A percentile compares a stretch with the other conserved stretches of the same genome.
Conservation (phyloP, 257 asterid genomes). For the Hygrophila difformis region DNA sequence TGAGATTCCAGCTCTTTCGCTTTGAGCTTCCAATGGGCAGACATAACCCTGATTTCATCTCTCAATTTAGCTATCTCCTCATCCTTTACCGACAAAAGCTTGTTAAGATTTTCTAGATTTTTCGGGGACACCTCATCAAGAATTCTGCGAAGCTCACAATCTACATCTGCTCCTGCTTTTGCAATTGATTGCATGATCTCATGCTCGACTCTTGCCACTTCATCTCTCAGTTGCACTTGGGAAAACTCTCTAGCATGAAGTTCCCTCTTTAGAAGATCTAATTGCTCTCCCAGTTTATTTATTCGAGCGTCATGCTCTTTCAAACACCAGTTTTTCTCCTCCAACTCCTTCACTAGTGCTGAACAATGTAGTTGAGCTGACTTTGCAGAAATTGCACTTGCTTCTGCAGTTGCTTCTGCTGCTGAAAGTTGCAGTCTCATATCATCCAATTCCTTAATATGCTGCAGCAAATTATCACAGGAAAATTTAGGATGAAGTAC, state of each 20-base stretch:
- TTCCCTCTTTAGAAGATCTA: constrained; percentile 74
- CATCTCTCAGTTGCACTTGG: constrained; percentile 74
- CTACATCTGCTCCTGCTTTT: constrained; percentile 51
- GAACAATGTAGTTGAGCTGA: constrained; percentile 76
- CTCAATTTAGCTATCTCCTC: constrained; percentile 67
- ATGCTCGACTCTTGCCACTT: constrained; percentile 69
- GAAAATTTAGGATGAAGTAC: too few relatives aligned
- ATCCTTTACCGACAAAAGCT: constrained; percentile 59
- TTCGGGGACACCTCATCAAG: constrained; percentile 74
- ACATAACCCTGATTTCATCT: constrained; percentile 71
- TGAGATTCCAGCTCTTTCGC: constrained; percentile 75
- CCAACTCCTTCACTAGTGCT: constrained; percentile 58
- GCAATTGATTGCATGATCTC: constrained; percentile 76
- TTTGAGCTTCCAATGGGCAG: constrained; percentile 89
- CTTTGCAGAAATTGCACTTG: constrained; percentile 70
- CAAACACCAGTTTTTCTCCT: constrained; percentile 48
- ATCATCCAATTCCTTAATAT: constrained; percentile 62
- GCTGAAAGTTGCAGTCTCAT: constrained; percentile 53
- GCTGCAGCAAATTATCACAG: constrained; percentile 30
- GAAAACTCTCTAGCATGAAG: constrained; percentile 67
- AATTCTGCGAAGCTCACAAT: constrained; percentile 58
- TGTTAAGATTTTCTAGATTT: constrained; percentile 51
- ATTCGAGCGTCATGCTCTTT: constrained; percentile 72
- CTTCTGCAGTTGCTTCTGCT: constrained; percentile 65
- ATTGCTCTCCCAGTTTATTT: constrained; percentile 56